Conservation (phyloP, 176 grass and related monocot species). For the Urochloa ruziziensis region DNA sequence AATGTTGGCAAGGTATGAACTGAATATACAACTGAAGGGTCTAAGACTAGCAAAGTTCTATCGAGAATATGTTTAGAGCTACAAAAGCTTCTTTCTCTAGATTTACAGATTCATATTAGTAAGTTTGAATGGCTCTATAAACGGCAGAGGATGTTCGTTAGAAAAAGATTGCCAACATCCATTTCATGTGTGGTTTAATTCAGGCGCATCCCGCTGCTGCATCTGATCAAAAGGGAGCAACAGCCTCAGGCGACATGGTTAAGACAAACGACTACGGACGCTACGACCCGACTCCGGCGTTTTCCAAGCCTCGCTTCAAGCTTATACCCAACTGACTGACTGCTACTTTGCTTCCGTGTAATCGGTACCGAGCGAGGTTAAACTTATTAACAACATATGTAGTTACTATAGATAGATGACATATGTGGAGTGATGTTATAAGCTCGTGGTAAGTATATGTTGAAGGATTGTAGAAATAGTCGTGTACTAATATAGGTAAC, state of each 20-base stretch:
- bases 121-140: background rate
- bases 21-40: background rate
- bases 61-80: background rate
- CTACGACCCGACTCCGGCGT: conserved; percentile 55
- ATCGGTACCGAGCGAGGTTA: background rate
- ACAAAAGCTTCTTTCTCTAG: background rate
- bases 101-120: background rate
- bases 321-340: conserved; percentile 60
- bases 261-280: conserved; percentile 73
- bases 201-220: conserved; percentile 14
- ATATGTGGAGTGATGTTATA: conserved; percentile 6
- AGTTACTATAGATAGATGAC: background rate
- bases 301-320: conserved; percentile 72
- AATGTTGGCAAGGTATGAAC: conserved; percentile 28
- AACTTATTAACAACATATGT: background rate
- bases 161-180: background rate
- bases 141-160: background rate
- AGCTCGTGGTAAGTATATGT: background rate
- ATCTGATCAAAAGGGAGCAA: conserved; percentile 3
- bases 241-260: conserved; percentile 30
- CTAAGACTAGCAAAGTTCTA: background rate
- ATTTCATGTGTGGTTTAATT: background rate
- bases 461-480: background rate
- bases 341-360: too few relatives aligned
- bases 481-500: background rate